Evolutionary conservation across 768 basidiomycete genomes (phyloP).

Genomic region (Podaxis mareebaensis): DNA sequence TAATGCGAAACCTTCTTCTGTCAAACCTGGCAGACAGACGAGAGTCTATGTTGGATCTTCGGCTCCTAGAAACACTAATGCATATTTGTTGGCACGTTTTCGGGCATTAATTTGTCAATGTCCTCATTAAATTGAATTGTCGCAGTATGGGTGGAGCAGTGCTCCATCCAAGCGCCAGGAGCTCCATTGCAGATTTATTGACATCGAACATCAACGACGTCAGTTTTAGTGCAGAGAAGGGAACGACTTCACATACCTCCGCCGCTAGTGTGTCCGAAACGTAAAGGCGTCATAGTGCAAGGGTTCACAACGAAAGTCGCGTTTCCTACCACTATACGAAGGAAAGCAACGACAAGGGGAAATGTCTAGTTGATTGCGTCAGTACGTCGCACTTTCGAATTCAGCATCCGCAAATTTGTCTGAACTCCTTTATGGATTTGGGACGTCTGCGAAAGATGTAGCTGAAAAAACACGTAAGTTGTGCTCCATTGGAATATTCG

Average conservation of each 20-base stretch:
- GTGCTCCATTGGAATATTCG: too few relatives aligned
- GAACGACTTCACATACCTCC: neutral
- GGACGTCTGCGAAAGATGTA: too few relatives aligned
- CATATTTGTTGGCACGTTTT: neutral
- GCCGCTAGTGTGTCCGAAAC: neutral
- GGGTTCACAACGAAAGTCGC: too few relatives aligned
- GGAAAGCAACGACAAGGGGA: too few relatives aligned
- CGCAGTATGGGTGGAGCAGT: neutral
- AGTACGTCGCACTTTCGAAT: too few relatives aligned
- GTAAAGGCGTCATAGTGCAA: neutral
- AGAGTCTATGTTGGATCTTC: neutral
- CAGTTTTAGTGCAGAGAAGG: neutral
- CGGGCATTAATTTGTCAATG: neutral
- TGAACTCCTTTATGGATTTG: too few relatives aligned
- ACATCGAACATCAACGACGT: neutral
- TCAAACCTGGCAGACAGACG: neutral
- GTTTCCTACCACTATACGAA: too few relatives aligned
- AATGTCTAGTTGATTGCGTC: too few relatives aligned
- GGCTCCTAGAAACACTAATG: too few relatives aligned
- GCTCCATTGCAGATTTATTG: neutral
- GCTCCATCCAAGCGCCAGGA: neutral
- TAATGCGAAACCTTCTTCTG: neutral
- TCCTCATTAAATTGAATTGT: neutral
- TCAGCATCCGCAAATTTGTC: too few relatives aligned
- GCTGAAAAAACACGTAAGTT: too few relatives aligned